These are phyloP conservation scores for Rhodotorula diobovata DNA, from an alignment of 768 basidiomycete species.

Conservation along the genomic window DNA sequence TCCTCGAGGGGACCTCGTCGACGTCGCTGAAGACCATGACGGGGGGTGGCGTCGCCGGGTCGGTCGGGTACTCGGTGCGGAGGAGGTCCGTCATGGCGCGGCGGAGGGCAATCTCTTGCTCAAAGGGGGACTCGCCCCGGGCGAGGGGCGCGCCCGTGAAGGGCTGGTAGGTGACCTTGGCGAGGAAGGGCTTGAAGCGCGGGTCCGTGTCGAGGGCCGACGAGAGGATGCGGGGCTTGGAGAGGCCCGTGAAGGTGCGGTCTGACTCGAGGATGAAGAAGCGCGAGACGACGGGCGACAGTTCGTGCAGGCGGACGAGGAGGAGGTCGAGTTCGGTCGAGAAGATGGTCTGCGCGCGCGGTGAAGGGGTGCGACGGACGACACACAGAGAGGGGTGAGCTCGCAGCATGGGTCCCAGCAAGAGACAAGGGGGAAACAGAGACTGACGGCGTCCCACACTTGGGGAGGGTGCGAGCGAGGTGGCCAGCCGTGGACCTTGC, in stretches of 20 bases:
- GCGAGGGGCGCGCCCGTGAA: conserved; percentile 41
- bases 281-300: conserved; percentile 57
- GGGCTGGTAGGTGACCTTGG: conserved; percentile 57
- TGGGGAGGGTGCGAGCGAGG: conserved; percentile 46
- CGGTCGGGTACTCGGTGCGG: conserved; percentile 48
- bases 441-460: conserved; percentile 56
- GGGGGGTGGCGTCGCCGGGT: conserved; percentile 46
- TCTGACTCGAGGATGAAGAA: conserved; percentile 64
- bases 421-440: too few species aligned
- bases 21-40: conserved; percentile 60
- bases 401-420: background rate
- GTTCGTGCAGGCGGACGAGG: conserved; percentile 62
- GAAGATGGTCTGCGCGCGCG: conserved; percentile 49
- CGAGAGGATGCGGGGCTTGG: conserved; percentile 55
- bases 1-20: conserved; percentile 59
- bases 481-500: conserved; percentile 59
- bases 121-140: conserved; percentile 54
- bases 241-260: conserved; percentile 59
- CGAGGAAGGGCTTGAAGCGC: conserved; percentile 55
- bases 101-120: conserved; percentile 55
- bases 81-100: conserved; percentile 55
- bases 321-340: conserved; percentile 62
- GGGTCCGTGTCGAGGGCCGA: conserved; percentile 41
- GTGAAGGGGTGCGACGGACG: background rate
- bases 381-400: too few species aligned